Evolutionary conservation across 495 filamentous ascomycete species (phyloP), one percentile per base, ranked within the genome.

Genomic region (Thermothielavioides terrestris): DNA sequence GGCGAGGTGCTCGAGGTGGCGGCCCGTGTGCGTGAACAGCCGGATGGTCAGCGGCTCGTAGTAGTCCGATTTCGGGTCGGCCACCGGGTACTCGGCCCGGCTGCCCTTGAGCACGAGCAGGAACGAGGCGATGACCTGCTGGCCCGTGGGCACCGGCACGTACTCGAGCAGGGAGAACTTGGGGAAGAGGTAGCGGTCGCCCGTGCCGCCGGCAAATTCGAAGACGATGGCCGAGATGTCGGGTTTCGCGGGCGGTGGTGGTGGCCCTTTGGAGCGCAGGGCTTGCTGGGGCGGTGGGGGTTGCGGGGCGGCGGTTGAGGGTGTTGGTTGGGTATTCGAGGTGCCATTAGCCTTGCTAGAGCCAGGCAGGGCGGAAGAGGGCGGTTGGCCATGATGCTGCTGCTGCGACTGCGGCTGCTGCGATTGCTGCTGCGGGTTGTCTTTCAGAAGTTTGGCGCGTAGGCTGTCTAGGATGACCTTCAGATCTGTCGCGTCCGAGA

Each of bases 31-130:
- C 17, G 82, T 74, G 52, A 78, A 77, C 37, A 94, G 74, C 39
- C 86, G 81, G 46, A 94, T 79, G 0, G 92, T 96, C 25, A 96
- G 73, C 2, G 91, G 88, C 57, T 95, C 88, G 63, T 94, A 96
- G 67, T 92, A 94, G 52, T 90, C 88, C 66, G 62, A 75, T 50
- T 46, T 72, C 17, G 72, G 73, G 42, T 79, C 73, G 2, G 69
- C 71, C 30, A 68, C 63, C 10, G 64, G 64, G 38, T 78, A 77
- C 51, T 78, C 77, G 18, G 71, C 66, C 26, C 64, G 67, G 58
- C 74, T 78, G 17, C 77, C 78, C 52, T 73, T 78, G 31, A 77
- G 78, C 6, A 83, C 79, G 32, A 86, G 73, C 23, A 87, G 66
- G 60, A 86, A 88, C 1, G 80, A 84, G 25, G 79, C 80, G 47